A percentile compares a stretch with the other conserved stretches of the same genome.
Evolutionary conservation across 768 basidiomycete genomes (phyloP).

Genomic region (Lepiota brunneoincarnata): DNA sequence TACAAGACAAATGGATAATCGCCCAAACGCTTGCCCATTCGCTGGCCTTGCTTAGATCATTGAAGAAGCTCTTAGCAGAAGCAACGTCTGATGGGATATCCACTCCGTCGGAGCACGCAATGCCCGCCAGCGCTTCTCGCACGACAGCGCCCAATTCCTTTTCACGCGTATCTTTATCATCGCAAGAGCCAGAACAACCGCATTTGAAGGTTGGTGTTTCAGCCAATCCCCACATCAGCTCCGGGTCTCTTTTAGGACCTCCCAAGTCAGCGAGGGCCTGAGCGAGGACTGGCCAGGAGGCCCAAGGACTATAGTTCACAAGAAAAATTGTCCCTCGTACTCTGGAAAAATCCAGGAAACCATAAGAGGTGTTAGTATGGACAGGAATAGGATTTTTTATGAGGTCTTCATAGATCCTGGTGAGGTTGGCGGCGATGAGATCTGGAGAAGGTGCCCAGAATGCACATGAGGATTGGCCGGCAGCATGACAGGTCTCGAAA

Average conservation of each 20-base stretch:
- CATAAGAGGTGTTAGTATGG: conserved; percentile 25
- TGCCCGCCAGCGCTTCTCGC: conserved; percentile 21
- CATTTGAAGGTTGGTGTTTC: conserved; percentile 26
- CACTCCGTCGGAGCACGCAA: conserved; percentile 35
- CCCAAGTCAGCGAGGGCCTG: conserved; percentile 32
- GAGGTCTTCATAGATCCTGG: conserved; percentile 29
- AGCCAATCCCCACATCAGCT: conserved; percentile 21
- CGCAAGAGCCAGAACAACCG: conserved; percentile 3
- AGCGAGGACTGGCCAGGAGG: conserved; percentile 30
- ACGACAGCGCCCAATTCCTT: conserved; percentile 1
- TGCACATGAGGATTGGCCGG: conserved; percentile 32
- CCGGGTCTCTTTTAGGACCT: conserved; percentile 24
- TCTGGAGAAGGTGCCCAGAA: conserved; percentile 36
- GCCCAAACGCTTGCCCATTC: conserved; percentile 32
- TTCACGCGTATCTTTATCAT: conserved; percentile 18
- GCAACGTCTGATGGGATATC: conserved; percentile 25
- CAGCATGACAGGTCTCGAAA: conserved; percentile 32
- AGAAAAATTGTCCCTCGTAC: conserved; percentile 29
- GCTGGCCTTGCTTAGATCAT: conserved; percentile 19
- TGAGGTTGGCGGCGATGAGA: conserved; percentile 32
- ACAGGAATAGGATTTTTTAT: conserved; percentile 32
- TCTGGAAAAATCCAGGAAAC: conserved; percentile 33
- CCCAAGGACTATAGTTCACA: conserved; percentile 33
- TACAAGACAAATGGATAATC: conserved; percentile 15
- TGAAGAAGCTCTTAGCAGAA: conserved; percentile 25